Evolutionary conservation across 2,329 filamentous ascomycete genomes (phyloP).

Genomic region (Blumeria hordei): DNA sequence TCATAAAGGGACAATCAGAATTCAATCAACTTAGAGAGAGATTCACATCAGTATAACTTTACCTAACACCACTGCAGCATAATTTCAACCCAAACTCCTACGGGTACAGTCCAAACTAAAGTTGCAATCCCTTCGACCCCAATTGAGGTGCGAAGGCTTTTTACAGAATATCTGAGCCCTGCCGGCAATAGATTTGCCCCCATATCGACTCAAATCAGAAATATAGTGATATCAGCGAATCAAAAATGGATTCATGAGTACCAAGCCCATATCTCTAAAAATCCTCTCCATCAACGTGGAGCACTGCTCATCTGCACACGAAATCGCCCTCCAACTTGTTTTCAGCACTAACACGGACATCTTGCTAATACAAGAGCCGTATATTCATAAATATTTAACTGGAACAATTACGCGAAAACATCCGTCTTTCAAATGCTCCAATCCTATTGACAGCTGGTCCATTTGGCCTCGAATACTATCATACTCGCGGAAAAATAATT

Average conservation of each 20-base stretch:
- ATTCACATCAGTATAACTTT: too few relatives aligned
- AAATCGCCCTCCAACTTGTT: background rate
- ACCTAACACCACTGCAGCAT: background rate
- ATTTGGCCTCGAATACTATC: background rate
- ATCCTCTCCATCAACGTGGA: background rate
- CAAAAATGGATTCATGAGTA: background rate
- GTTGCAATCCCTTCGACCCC: too few relatives aligned
- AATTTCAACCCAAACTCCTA: too few relatives aligned
- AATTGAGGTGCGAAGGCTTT: background rate
- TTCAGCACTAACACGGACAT: background rate
- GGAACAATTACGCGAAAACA: background rate
- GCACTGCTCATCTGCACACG: background rate
- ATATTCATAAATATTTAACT: background rate
- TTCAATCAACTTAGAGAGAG: too few relatives aligned
- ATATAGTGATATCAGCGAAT: too few relatives aligned
- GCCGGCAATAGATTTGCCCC: background rate
- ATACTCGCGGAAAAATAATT: background rate
- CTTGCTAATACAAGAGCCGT: background rate
- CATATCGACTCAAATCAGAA: background rate
- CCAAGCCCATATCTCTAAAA: background rate
- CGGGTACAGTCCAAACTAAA: too few relatives aligned
- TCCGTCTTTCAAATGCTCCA: background rate
- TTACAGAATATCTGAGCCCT: background rate
- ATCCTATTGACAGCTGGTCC: background rate
- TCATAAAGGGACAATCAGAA: too few relatives aligned